A percentile compares a stretch with the other conserved stretches of the same genome.
Conservation (phyloP, 768 basidiomycete species). For the Rhizopogon rudus region DNA sequence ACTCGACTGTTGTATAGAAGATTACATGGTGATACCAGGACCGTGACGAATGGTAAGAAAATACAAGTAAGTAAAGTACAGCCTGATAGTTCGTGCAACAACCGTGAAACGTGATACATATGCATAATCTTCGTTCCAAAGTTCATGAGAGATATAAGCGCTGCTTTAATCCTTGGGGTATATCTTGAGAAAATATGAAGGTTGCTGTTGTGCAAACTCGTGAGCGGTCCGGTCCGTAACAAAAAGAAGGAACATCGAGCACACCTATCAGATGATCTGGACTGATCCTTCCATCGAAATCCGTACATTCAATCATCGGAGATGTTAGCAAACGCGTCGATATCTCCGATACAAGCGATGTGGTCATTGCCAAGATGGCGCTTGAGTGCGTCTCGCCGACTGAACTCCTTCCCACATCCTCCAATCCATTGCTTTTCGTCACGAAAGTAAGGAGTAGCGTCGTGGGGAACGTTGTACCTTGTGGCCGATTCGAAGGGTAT, state of each 20-base stretch:
- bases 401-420: conserved; percentile 34
- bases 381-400: conserved; percentile 36
- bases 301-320: conserved; percentile 14
- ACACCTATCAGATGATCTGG: neutral
- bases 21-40: neutral
- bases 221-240: neutral
- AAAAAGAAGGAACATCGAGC: neutral
- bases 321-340: conserved; percentile 22
- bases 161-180: neutral
- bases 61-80: neutral
- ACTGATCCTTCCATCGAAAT: neutral
- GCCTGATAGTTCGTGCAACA: neutral
- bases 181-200: neutral
- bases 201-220: neutral
- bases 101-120: neutral
- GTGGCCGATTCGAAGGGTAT: conserved; percentile 22
- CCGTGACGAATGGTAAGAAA: neutral
- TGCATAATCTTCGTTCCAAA: neutral
- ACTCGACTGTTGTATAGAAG: neutral
- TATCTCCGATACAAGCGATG: conserved; percentile 28
- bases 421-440: conserved; percentile 28
- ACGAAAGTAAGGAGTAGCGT: conserved; percentile 22
- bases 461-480: conserved; percentile 14
- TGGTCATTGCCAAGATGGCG: conserved; percentile 34
- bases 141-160: neutral